A percentile compares a stretch with the other conserved stretches of the same genome.
These are phyloP conservation scores for Apostasia ramifera DNA, from an alignment of 106 monocot species.

Conservation along the genomic window DNA sequence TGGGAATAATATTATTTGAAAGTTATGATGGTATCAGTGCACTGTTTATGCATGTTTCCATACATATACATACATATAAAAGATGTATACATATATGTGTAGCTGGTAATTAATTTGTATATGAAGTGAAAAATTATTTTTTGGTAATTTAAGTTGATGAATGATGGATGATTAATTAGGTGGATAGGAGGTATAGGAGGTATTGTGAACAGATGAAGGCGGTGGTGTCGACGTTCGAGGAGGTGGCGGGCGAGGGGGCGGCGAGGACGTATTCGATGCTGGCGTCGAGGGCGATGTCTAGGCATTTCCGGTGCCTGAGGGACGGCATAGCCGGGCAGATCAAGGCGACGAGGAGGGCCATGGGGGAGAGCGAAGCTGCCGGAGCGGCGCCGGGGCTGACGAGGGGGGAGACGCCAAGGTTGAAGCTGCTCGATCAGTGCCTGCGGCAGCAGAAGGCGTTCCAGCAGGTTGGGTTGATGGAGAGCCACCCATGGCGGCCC, in stretches of 20 bases:
- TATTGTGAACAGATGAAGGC: conserved; percentile 71
- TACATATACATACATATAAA: no score
- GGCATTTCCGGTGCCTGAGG: conserved; percentile 68
- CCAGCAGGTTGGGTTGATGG: conserved; percentile 44
- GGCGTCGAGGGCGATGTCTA: conserved; percentile 84
- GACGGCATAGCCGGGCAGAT: conserved; percentile 58
- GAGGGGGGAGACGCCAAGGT: conserved; percentile 57
- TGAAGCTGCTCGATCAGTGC: conserved; percentile 49
- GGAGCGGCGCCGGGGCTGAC: conserved; percentile 34
- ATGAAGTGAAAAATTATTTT: no score
- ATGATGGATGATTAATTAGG: neutral
- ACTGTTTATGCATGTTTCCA: no score
- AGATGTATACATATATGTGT: no score
- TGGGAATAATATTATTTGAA: no score
- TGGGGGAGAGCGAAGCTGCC: conserved; percentile 47
- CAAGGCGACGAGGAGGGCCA: conserved; percentile 33
- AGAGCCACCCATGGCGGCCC: conserved; percentile 19
- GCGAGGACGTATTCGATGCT: conserved; percentile 57
- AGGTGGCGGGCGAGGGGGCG: conserved; percentile 44
- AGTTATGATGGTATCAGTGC: no score
- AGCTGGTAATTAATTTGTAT: no score
- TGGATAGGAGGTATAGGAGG: conserved; percentile 39
- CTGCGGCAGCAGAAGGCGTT: conserved; percentile 49
- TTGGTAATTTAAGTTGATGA: no score
- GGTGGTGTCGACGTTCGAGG: conserved; percentile 55